These are phyloP conservation scores for Teratosphaeria nubilosa DNA, from an alignment of 2,329 filamentous ascomycete species.

Conservation along the genomic window DNA sequence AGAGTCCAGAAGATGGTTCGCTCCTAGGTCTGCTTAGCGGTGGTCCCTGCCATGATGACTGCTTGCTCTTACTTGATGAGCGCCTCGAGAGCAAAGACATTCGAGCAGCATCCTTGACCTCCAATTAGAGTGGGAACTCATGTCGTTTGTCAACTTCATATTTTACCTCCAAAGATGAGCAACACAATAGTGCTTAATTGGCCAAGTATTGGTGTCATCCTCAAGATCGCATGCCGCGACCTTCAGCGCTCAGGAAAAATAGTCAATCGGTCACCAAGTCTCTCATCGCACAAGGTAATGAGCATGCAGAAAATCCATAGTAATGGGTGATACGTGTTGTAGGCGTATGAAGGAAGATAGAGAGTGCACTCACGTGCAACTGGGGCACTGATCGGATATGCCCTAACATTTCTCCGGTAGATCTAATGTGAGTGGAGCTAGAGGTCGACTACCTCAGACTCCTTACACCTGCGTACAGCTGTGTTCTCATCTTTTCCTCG, in stretches of 20 bases:
- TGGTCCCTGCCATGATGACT: background rate
- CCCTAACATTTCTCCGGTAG: background rate
- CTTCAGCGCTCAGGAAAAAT: background rate
- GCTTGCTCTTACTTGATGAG: slow-evolving; percentile 52
- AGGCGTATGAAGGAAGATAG: background rate
- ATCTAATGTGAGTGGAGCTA: background rate
- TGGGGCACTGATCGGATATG: background rate
- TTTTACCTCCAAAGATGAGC: background rate
- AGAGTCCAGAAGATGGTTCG: slow-evolving; percentile 66
- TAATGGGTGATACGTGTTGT: background rate
- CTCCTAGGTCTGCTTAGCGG: slow-evolving; percentile 43
- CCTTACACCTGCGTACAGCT: too few relatives aligned
- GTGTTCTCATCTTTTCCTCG: too few relatives aligned
- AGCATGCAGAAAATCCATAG: background rate
- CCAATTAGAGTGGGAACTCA: background rate
- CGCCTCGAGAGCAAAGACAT: slow-evolving; percentile 92
- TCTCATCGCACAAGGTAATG: background rate
- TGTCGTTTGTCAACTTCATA: background rate
- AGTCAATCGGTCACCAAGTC: background rate
- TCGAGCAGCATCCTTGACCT: slow-evolving; percentile 67
- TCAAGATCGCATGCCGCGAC: background rate
- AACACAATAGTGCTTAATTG: background rate
- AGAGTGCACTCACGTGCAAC: background rate
- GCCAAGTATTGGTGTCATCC: background rate
- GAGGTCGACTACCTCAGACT: too few relatives aligned